Evolutionary conservation across 805 yeast species (phyloP), one percentile per base, ranked within the genome.

Genomic region (Kuraishia ogatae): DNA sequence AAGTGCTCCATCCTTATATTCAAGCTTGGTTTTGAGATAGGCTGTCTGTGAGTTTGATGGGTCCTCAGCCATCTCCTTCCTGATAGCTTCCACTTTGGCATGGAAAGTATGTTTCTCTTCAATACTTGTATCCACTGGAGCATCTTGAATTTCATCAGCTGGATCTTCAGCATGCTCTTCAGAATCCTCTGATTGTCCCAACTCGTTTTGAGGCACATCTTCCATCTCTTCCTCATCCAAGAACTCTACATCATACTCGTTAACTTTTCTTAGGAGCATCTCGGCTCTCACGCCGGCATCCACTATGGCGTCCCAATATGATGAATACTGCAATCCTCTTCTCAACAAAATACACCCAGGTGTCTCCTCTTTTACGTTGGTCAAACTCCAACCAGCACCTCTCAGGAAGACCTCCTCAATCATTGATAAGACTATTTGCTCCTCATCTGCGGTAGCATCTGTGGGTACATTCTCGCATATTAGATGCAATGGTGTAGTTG

Each of bases 241-340:
- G 57, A 87, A 81, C 64, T 86, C 92, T 60, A 86, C 72, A 56
- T 82, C 83, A 29, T 68, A 71, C 56, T 84, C 91, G 56, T 79
- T 75, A 49, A 91, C 78, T 62, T 85, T 86, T 58, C 97, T 75
- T 58, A 93, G 73, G 21, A 92, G 71, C 46, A 92, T 74, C 66
- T 92, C 97, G 0, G 97, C 94, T 57, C 96, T 76, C 1, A 89
- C 93, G 50, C 98, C 98, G 1, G 97, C 97, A 57, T 82, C 85
- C 1, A 92, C 88, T 46, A 87, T 71, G 23, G 71, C 70, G 5
- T 73, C 66, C 66, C 81, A 79, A n/a, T 75, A 70, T 2, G 64
- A 61, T 1, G 74, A 60, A 1, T 69, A 62, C 62, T 67, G 61
- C 73, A 68, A 58, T 1, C 77, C 78, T 52, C 87, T 72, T 51